phyloP scores from a whole-genome alignment of 2,329 filamentous ascomycete species.

The Aureobasidium zeae region DNA sequence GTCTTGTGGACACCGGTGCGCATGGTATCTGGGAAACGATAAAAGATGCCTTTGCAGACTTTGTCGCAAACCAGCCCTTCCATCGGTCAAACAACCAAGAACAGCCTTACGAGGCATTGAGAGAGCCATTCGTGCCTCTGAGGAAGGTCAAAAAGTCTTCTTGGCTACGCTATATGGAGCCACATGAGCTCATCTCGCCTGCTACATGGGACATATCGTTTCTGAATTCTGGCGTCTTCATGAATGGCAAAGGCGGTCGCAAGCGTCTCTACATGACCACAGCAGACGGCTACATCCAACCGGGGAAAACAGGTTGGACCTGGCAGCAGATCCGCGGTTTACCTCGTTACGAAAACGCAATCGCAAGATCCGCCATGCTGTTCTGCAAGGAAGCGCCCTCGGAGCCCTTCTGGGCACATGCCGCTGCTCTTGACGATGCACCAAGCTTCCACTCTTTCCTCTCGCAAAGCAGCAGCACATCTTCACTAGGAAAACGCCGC shows the following conservation, averaged over 20 bases:
- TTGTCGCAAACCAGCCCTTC: conserved; percentile 20
- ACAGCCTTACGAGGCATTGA: conserved; percentile 49
- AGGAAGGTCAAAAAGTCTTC: conserved; percentile 68
- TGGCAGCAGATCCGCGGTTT: conserved; percentile 62
- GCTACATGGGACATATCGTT: conserved; percentile 64
- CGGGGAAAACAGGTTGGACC: conserved; percentile 52
- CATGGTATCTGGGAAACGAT: conserved; percentile 59
- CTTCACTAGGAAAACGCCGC: conserved; percentile 19
- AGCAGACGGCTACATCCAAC: conserved; percentile 64
- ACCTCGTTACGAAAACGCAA: conserved; percentile 43
- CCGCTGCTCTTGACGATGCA: conserved; percentile 1
- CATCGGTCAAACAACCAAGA: conserved; percentile 21
- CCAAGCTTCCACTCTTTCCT: conserved; percentile 4
- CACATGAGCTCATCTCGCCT: conserved; percentile 63
- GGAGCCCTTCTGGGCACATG: conserved; percentile 18
- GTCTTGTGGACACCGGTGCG: conserved; percentile 54
- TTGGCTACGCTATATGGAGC: conserved; percentile 59
- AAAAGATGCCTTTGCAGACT: conserved; percentile 50
- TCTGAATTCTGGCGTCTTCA: conserved; percentile 59
- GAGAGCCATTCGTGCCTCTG: conserved; percentile 63
- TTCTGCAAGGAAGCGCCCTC: conserved; percentile 48
- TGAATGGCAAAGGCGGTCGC: conserved; percentile 53
- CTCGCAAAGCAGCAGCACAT: conserved; percentile 6
- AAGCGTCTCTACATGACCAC: conserved; percentile 68
- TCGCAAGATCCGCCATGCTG: conserved; percentile 44